Evolutionary conservation across 306 rosid genomes (phyloP), one percentile per base, ranked within the genome.

Genomic region (Quillaja saponaria): DNA sequence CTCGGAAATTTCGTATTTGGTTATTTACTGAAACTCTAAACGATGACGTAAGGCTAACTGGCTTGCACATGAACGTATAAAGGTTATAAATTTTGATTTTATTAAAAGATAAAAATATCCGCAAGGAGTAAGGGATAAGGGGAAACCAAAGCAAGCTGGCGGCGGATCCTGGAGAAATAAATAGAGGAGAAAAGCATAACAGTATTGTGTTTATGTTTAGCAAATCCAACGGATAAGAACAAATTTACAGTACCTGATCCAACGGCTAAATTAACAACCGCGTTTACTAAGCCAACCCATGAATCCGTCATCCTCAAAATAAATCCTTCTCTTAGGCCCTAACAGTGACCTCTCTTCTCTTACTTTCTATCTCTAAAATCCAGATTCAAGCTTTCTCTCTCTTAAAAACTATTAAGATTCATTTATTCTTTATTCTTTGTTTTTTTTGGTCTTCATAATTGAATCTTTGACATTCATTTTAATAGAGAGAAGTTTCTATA

Each of bases 81-180:
- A 17, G 17, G 7, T 17, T n/a, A n/a, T n/a, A n/a, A n/a, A n/a
- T n/a, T n/a, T n/a, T n/a, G n/a, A n/a, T n/a, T n/a, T n/a, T n/a
- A n/a, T n/a, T n/a, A n/a, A n/a, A 3, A 21, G 48, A 16, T 42
- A 49, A 55, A 33, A 68, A 49, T 3, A 14, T 28, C 66, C 31
- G 10, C 1, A 42, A 40, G 9, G 41, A 49, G 21, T 34, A 12
- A 63, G 58, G 34, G 15, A 13, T n/a, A n/a, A 37, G 40, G 28
- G 34, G 39, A 52, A 57, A 8, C 28, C 41, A 55, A 61, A 51
- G 69, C 72, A 63, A 58, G 80, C 74, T 87, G 92, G 94, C 95
- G 97, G 95, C 94, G 95, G 92, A 82, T 84, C 78, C 65, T 62
- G 46, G 42, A 45, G 51, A 44, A 64, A 60, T n/a, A n/a, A n/a